Base-by-base conservation (phyloP, 225 moss, liverwort and hornwort genomes). In the Physcomitrium patens region DNA sequence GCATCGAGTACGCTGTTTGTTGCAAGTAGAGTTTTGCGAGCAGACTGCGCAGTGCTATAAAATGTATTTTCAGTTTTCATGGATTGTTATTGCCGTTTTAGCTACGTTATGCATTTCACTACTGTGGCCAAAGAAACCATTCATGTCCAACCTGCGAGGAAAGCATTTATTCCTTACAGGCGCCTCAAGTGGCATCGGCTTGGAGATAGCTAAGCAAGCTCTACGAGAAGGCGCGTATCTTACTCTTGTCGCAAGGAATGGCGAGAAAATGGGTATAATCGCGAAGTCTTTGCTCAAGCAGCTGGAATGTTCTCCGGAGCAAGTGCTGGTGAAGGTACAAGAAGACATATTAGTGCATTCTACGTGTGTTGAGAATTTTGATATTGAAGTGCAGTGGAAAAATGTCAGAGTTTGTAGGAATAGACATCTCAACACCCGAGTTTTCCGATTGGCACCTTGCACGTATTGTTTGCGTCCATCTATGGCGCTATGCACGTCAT, bases 101-200 rank as follows among this genome's bases (percentile, higher is more conserved):
- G 77, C 76, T 44, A 11, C 48, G 2, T 56, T 73, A 11, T 65
- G 48, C 19, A 61, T 81, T 28, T 52, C 60, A 26, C 37, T 63
- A 10, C 65, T 86, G 9, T 78, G 86, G 82, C 79, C 78, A 9
- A 87, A 82, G 79, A 84, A 81, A 63, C 86, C 71, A 3, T 89
- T 90, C 70, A 87, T 90, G 46, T 71, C 70, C 8, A 84, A 77
- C 42, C 69, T 97, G 54, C 75, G 69, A 51, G 92, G 85, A 8
- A 89, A 87, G 71, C 96, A 97, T 69, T 80, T 97, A 3, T 86
- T 92, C 48, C 90, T 97, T 50, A 97, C 96, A 9, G 96, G 96
- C 59, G 94, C 88, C 45, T 94, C 94, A 3, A 79, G 89, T 75
- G 96, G 96, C 73, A 92, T 96, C 57, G 96, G 96, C 13, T 79